Percentiles rank a stretch among this genome's conserved stretches.
These are phyloP conservation scores for Plasmodium coatneyi DNA, from an alignment of 169 alveolate species.

Conservation along the genomic window DNA sequence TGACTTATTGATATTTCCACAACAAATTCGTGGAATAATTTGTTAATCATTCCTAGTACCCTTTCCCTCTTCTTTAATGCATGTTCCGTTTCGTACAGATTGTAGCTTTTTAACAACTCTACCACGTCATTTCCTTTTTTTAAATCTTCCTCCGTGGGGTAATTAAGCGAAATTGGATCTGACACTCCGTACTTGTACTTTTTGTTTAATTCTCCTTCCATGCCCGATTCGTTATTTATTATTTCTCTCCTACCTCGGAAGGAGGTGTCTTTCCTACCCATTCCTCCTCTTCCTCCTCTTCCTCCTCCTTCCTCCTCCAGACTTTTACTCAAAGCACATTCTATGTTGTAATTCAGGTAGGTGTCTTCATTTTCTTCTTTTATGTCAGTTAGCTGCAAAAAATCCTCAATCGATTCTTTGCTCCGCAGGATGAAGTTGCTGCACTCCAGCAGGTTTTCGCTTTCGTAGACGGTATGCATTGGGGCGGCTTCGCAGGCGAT, in stretches of 20 bases:
- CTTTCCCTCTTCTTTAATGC: conserved; percentile 90
- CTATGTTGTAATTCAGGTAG: conserved; percentile 44
- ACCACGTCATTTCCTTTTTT: conserved; percentile 85
- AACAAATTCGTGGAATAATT: conserved; percentile 92
- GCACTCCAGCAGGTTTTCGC: conserved; percentile 51
- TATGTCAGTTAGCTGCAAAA: conserved; percentile 34
- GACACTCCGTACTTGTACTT: conserved; percentile 80
- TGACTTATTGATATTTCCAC: conserved; percentile 84
- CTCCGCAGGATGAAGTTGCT: conserved; percentile 39
- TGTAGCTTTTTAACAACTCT: conserved; percentile 82
- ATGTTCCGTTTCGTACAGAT: conserved; percentile 92
- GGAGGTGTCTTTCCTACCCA: neutral
- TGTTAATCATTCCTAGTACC: conserved; percentile 90
- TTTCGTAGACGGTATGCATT: conserved; percentile 70
- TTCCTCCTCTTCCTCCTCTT: neutral
- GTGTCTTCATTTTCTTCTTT: conserved; percentile 60
- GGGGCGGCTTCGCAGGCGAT: neutral
- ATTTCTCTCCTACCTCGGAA: conserved; percentile 5
- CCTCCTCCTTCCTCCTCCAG: conserved; percentile 9
- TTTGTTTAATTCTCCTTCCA: conserved; percentile 22
- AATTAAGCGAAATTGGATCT: conserved; percentile 81
- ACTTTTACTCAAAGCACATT: conserved; percentile 31
- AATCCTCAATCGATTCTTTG: conserved; percentile 37
- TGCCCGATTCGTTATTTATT: neutral
- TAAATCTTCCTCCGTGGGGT: conserved; percentile 87